Base-by-base conservation (phyloP, 352 stramenopile species). In the Globisporangium heterothallicum region DNA sequence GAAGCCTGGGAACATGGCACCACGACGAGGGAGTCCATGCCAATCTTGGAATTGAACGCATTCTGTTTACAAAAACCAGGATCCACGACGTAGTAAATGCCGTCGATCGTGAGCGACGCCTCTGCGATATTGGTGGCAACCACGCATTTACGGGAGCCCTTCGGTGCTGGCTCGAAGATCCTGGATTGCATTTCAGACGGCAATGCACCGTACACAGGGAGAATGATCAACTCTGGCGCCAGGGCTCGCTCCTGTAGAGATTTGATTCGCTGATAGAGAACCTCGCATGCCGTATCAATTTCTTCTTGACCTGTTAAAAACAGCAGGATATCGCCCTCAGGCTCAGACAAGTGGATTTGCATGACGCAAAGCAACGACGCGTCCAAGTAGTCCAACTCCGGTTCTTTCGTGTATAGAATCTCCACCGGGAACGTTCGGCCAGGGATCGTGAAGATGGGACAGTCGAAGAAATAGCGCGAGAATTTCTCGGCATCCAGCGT, bases 71-170 rank as follows among this genome's bases (percentile, higher is more conserved):
- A 98, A 57, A 99, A 99, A 24, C 90, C 90, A 38, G 87, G 84
- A 55, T 97, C 90, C 24, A 97, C 82, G 13, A 97, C 91, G 59
- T 97, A 97, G 64, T 94, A 95, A 51, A 97, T 95, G 22, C 97
- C 97, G 67, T 99, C 97, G 66, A 99, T 99, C 4, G 98, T 99
- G 22, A 99, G 75, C 12, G 95, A 99, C 2, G 97, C 96, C 72
- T 99, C 98, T 1, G 98, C 97, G 64, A 99, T 99, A 74, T 99
- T 99, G 7, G 98, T 99, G 0, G 98, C 97, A 9, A 99, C 89
- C 0, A 99, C 92, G 66, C 94, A 98, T 71, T 99, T 99, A 38
- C 97, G 92, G 2, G 92, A 88, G 22, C 96, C 95, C 50, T 88
- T 83, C 0, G 94, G 94, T 35, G 96, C 94, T 10, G 96, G 97